Percentiles rank a stretch among this genome's conserved stretches.
phyloP scores from a whole-genome alignment of 495 filamentous ascomycete species.

The Podospora pseudopauciseta region DNA sequence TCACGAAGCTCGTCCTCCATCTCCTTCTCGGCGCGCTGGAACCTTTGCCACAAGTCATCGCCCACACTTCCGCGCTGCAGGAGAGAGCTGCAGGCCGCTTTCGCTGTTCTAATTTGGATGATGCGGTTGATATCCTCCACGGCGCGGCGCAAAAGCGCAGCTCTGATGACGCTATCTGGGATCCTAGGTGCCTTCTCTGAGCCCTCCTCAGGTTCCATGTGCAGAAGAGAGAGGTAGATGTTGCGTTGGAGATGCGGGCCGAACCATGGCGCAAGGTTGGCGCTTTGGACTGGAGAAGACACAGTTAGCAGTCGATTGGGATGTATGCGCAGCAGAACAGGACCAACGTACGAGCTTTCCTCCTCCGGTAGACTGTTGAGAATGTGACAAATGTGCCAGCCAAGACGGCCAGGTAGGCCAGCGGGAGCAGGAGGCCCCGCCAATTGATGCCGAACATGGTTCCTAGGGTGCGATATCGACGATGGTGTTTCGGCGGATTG shows the following conservation, averaged over 20 bases:
- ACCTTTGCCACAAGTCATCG: constrained; percentile 94
- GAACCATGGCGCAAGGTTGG: constrained; percentile 89
- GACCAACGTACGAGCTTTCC: constrained; percentile 71
- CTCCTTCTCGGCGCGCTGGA: constrained; percentile 88
- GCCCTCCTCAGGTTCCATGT: constrained; percentile 68
- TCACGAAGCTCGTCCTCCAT: constrained; percentile 94
- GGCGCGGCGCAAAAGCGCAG: constrained; percentile 84
- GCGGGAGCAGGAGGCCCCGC: constrained; percentile 72
- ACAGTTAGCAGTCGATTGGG: not conserved
- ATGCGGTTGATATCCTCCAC: constrained; percentile 89
- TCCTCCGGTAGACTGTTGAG: constrained; percentile 85
- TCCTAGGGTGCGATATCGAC: not conserved
- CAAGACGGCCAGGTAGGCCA: constrained; percentile 84
- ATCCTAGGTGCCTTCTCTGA: constrained; percentile 69
- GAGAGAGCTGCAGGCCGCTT: constrained; percentile 76
- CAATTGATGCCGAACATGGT: constrained; percentile 66
- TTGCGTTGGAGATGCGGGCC: constrained; percentile 83
- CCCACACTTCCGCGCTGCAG: constrained; percentile 89
- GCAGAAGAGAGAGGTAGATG: constrained; percentile 88
- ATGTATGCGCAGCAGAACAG: not conserved
- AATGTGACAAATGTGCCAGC: constrained; percentile 87
- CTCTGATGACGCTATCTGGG: constrained; percentile 81
- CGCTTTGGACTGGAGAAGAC: constrained; percentile 57
- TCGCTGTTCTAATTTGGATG: constrained; percentile 76
- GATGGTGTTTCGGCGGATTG: not conserved